Conservation (phyloP, 225 moss, liverwort and hornwort species). For the Thuidium tamariscinum region DNA sequence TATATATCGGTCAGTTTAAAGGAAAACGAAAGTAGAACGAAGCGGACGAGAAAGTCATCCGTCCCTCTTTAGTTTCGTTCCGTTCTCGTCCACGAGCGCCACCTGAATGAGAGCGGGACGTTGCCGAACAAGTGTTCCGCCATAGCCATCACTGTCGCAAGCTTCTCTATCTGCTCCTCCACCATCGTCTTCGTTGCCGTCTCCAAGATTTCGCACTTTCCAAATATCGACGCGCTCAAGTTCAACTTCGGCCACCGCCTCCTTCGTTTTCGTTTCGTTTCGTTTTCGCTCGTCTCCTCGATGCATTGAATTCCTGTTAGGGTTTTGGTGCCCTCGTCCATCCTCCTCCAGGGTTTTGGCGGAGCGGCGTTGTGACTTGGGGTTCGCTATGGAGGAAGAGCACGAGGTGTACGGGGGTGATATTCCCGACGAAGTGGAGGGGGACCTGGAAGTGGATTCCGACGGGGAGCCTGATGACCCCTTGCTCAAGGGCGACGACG, state of each 20-base stretch:
- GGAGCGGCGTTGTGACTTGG: not conserved
- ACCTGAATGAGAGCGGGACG: not conserved
- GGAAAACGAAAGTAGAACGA: no score
- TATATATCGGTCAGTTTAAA: no score
- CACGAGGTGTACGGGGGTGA: slow-evolving; percentile 98
- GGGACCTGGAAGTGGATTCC: slow-evolving; percentile 85
- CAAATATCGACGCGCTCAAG: not conserved
- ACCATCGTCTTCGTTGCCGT: not conserved
- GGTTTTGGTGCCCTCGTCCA: not conserved
- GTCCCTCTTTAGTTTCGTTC: no score
- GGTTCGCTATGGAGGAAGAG: slow-evolving; percentile 74
- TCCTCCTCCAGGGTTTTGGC: not conserved
- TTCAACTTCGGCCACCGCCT: not conserved
- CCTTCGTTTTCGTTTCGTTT: not conserved
- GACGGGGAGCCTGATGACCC: slow-evolving; percentile 84
- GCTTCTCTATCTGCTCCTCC: not conserved
- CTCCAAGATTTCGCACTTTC: not conserved
- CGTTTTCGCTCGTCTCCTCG: not conserved
- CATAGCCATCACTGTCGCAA: not conserved
- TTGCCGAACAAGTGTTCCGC: not conserved
- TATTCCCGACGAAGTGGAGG: slow-evolving; percentile 94
- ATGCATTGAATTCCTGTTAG: not conserved
- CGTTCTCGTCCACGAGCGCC: no score
- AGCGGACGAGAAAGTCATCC: no score
- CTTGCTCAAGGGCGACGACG: slow-evolving; percentile 67